A percentile compares a stretch with the other conserved stretches of the same genome.
Evolutionary conservation across 257 asterid genomes (phyloP).

Genomic region (Rhazya stricta): DNA sequence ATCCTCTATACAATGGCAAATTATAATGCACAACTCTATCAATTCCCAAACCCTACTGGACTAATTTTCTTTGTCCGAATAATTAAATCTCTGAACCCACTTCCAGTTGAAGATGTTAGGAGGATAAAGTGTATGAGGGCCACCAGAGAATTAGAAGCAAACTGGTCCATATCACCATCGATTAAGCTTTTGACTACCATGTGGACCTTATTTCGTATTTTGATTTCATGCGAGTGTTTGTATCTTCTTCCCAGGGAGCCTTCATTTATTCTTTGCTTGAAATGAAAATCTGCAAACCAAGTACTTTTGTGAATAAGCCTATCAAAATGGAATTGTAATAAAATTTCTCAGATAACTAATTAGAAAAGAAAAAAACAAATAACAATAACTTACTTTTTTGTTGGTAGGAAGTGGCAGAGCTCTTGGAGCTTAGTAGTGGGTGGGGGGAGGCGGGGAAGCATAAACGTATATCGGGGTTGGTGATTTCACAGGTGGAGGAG

Average conservation of each 20-base stretch:
- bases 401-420: neutral
- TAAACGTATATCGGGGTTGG: neutral
- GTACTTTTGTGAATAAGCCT: neutral
- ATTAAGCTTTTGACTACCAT: neutral
- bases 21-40: neutral
- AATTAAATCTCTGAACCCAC: slow-evolving; percentile 4
- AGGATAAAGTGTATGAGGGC: slow-evolving; percentile 14
- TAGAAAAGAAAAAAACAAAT: neutral
- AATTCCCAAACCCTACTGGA: neutral
- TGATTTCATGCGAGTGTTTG: neutral
- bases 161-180: slow-evolving; percentile 2
- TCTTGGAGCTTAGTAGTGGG: neutral
- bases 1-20: slow-evolving; percentile 1
- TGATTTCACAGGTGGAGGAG: slow-evolving; percentile 1
- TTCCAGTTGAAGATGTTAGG: slow-evolving; percentile 8
- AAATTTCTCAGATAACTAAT: neutral
- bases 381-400: slow-evolving; percentile 13
- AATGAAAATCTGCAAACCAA: slow-evolving; percentile 5
- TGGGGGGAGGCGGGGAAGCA: slow-evolving; percentile 19
- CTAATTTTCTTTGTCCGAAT: neutral
- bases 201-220: slow-evolving; percentile 13
- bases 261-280: slow-evolving; percentile 17
- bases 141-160: slow-evolving; percentile 19
- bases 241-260: slow-evolving; percentile 6
- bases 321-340: neutral